A percentile compares a stretch with the other conserved stretches of the same genome.
phyloP scores from a whole-genome alignment of 2,329 filamentous ascomycete genomes.

The Hirsutella rhossiliensis region DNA sequence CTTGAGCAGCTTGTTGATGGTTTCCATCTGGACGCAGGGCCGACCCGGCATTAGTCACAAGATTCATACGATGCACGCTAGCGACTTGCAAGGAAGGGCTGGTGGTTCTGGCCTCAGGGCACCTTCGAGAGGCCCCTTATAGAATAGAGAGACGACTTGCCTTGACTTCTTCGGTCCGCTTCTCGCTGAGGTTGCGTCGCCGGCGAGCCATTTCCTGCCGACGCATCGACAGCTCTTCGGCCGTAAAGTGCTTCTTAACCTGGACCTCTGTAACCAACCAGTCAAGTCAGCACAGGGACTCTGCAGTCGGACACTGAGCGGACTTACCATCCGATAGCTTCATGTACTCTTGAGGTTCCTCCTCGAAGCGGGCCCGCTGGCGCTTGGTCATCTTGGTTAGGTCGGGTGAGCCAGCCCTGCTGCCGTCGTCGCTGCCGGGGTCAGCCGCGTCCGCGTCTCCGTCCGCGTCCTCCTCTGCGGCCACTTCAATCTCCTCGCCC shows the following conservation, averaged over 20 bases:
- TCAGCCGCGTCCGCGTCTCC: constrained; percentile 22
- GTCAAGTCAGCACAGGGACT: background rate
- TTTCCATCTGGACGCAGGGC: constrained; percentile 54
- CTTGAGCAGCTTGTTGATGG: constrained; percentile 80
- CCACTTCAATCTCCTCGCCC: constrained; percentile 30
- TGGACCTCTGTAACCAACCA: constrained; percentile 38
- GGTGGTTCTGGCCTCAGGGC: too few species aligned
- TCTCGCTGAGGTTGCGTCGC: constrained; percentile 50
- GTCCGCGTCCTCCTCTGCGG: constrained; percentile 25
- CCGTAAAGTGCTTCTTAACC: constrained; percentile 50
- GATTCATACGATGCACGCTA: too few species aligned
- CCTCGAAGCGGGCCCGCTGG: constrained; percentile 47
- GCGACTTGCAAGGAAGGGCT: background rate
- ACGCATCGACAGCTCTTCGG: constrained; percentile 50
- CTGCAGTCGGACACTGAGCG: background rate
- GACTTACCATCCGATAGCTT: constrained; percentile 47
- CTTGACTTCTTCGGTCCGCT: constrained; percentile 53
- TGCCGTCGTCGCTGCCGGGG: constrained; percentile 31
- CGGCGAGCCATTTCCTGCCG: constrained; percentile 50
- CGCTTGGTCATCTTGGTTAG: constrained; percentile 49
- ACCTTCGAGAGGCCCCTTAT: too few species aligned
- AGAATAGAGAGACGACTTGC: constrained; percentile 18
- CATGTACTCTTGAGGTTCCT: constrained; percentile 41
- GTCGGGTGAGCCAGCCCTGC: constrained; percentile 38
- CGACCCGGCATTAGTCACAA: too few species aligned